Evolutionary conservation across 345 rosid genomes (phyloP), one percentile per base, ranked within the genome.

Genomic region (Raphanus sativus): DNA sequence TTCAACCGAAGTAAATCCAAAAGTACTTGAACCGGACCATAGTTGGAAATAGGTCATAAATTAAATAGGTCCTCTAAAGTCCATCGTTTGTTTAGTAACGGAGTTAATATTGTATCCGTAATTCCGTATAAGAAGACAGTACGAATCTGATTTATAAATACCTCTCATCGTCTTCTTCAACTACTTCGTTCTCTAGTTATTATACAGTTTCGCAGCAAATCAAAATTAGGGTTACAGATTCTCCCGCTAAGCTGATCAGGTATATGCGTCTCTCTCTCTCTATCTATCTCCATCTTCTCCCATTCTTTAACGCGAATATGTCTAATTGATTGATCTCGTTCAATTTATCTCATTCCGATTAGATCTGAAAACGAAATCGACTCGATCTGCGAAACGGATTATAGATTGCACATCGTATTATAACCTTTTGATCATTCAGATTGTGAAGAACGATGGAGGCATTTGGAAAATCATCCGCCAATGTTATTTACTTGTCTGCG

Each of bases 401-500:
- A 4, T 11, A 42, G 50, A 42, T 42, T 11, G 15, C n/a, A 42
- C 52, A 45, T 45, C n/a, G 54, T 15, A 24, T 30, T 45, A 9
- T 28, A 65, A 16, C 24, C n/a, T 36, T 67, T 48, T 28, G 65
- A 40, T 60, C 24, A 34, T 76, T 64, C 75, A 76, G 74, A 15
- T 56, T 56, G 8, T 13, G 11, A n/a, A 45, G 16, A 76, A 76
- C 10, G 73, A 90, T 93, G 98, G 98, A 93, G 86, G 95, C 83
- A 81, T 84, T 75, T 85, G 93, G 89, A 54, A 89, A 86, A 74
- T 81, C 93, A 68, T 86, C 93, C 79, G 88, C 89, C 40, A 87
- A 86, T 82, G 93, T 90, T 79, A 89, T 94, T 86, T 94, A 81
- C 83, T 84, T 91, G 81, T 94, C 98, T 34, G 67, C 90, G 67